Percentiles rank a stretch among this genome's conserved stretches.
phyloP scores from a whole-genome alignment of 345 rosid genomes.

The Euphorbia lathyris region DNA sequence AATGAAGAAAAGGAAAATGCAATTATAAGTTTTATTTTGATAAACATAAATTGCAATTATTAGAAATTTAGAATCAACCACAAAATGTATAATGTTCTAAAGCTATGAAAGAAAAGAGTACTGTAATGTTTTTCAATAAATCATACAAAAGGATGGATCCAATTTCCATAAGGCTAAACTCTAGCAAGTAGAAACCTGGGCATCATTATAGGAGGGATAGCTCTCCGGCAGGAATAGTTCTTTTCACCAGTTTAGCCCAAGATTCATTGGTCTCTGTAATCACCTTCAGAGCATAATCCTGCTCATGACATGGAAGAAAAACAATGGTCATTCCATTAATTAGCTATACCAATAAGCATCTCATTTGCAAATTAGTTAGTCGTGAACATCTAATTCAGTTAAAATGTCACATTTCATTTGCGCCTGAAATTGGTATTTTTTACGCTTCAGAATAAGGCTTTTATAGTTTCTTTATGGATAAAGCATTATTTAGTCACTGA shows the following conservation, averaged over 20 bases:
- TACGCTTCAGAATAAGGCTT: too few species aligned
- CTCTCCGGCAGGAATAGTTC: constrained; percentile 58
- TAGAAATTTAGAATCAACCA: background rate
- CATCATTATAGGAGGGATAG: constrained; percentile 47
- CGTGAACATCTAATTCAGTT: too few species aligned
- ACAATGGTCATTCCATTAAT: background rate
- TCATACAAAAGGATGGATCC: constrained; percentile 5
- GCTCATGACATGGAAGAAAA: constrained; percentile 12
- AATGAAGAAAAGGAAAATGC: background rate
- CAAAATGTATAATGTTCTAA: background rate
- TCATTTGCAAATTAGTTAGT: too few species aligned
- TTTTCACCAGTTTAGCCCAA: constrained; percentile 80
- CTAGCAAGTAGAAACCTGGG: background rate
- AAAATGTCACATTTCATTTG: too few species aligned
- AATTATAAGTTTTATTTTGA: background rate
- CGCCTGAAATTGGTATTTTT: too few species aligned
- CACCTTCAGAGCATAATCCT: constrained; percentile 83
- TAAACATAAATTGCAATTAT: background rate
- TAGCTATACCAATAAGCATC: too few species aligned
- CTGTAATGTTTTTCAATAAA: background rate
- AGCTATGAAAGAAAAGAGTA: background rate
- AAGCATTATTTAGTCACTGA: too few species aligned
- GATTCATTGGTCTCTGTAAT: constrained; percentile 78
- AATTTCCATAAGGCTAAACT: constrained; percentile 8
- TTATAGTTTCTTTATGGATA: too few species aligned